Evolutionary conservation across 1,284 basidiomycete species (phyloP), one percentile per base, ranked within the genome.

Genomic region (Phlebopus sp.): DNA sequence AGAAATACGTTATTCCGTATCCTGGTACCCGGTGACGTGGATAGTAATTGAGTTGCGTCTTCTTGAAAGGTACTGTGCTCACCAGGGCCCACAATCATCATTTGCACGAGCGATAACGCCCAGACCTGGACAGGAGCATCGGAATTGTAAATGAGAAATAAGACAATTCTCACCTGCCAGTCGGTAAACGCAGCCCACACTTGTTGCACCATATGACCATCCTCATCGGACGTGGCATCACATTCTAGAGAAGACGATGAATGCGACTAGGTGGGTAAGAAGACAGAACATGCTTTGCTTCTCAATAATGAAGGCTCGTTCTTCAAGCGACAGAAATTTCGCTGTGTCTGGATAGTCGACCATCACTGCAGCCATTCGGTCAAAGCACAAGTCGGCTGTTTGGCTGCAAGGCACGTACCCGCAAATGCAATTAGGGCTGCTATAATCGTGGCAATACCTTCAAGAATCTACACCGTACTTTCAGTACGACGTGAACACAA

Each of bases 181-280:
- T 84, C 82, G 1, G 58, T 57, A 19, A 84, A 52, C 0, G 81
- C 82, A 15, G 74, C 69, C 63, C 68, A 66, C 29, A 86, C 58
- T 57, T 84, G 79, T 4, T 75, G 67, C 49, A 69, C 51, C 23
- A 73, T 69, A 50, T 82, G 82, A 38, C 73, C 68, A 52, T 84
- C 81, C 49, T 81, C 80, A 55, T 84, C 82, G 0, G 79, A 81
- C 0, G 81, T 79, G 3, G 75, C 75, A 0, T 80, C 81, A 52
- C 79, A 78, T 79, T 57, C 83, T 58, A 50, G 23, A 27, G 17
- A 25, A 23, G 27, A 8, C 37, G 32, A 14, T 30, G 11, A 34
- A 23, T 14, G 25, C 19, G 15, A 15, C 10, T 17, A 17, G 14
- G 15, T 6, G 14, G 10, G 27, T 40, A 40, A 1, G 8, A 17